Evolutionary conservation across 331 rosid genomes (phyloP).

Genomic region (Ulmus americana): DNA sequence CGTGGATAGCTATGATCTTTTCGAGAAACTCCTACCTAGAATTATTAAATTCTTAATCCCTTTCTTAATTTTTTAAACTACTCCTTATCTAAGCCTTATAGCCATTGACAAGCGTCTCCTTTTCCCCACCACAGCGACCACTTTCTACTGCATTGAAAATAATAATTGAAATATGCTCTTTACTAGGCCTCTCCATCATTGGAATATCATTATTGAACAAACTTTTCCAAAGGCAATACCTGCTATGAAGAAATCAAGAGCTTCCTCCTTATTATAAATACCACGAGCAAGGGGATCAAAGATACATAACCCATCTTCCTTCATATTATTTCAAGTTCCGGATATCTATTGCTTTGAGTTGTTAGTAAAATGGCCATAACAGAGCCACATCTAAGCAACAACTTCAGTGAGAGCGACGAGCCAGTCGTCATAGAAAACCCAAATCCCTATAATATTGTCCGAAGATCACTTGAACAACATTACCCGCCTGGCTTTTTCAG

Average conservation of each 20-base stretch:
- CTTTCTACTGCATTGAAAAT: not conserved
- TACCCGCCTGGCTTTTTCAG: constrained; percentile 50
- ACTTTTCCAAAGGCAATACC: not conserved
- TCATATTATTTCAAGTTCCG: no score
- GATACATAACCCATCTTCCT: no score
- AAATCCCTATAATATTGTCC: constrained; percentile 3
- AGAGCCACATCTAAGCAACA: constrained; percentile 2
- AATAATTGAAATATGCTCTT: not conserved
- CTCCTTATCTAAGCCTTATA: no score
- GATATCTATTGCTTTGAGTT: not conserved
- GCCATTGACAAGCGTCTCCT: not conserved
- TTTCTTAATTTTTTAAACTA: no score
- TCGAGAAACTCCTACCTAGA: no score
- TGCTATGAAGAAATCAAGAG: not conserved
- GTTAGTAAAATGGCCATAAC: constrained; percentile 8
- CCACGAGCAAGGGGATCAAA: no score
- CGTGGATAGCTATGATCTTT: no score
- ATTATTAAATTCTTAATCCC: no score
- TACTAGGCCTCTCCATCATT: constrained; percentile 5
- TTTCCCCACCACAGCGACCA: not conserved
- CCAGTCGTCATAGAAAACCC: constrained; percentile 17
- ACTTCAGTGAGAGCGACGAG: constrained; percentile 9
- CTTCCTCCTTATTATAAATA: no score
- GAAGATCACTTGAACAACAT: constrained; percentile 16
- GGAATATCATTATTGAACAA: not conserved